Evolutionary conservation across 129 eudicot genomes (phyloP).

Genomic region (Smallanthus sonchifolius): DNA sequence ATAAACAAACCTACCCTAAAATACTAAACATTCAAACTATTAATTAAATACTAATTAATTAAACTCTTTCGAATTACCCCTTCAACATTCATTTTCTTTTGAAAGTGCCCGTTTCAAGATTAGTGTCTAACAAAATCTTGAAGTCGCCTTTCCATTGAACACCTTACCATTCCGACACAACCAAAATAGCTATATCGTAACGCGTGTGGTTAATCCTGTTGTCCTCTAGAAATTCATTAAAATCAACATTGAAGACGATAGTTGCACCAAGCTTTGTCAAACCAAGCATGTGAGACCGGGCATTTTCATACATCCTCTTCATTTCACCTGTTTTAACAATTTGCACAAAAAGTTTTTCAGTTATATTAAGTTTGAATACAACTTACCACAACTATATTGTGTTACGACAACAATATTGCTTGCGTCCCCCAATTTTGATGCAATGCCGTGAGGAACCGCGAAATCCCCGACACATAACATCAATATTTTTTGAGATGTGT

Average conservation of each 20-base stretch:
- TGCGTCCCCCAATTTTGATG: neutral
- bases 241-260: neutral
- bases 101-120: too few relatives aligned
- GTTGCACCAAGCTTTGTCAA: neutral
- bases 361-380: neutral
- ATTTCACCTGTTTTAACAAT: neutral
- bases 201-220: neutral
- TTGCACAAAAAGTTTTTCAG: neutral
- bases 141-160: too few relatives aligned
- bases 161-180: too few relatives aligned
- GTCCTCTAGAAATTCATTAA: neutral
- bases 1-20: too few relatives aligned
- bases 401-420: neutral
- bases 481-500: neutral
- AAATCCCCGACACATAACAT: neutral
- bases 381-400: neutral
- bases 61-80: too few relatives aligned
- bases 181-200: neutral
- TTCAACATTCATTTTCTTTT: too few relatives aligned
- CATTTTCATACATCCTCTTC: neutral
- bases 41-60: too few relatives aligned
- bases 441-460: neutral
- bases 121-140: too few relatives aligned
- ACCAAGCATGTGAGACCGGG: neutral
- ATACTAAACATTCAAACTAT: too few relatives aligned